These are phyloP conservation scores for Kwoniella bestiolae DNA, from an alignment of 768 basidiomycete genomes.

Conservation along the genomic window DNA sequence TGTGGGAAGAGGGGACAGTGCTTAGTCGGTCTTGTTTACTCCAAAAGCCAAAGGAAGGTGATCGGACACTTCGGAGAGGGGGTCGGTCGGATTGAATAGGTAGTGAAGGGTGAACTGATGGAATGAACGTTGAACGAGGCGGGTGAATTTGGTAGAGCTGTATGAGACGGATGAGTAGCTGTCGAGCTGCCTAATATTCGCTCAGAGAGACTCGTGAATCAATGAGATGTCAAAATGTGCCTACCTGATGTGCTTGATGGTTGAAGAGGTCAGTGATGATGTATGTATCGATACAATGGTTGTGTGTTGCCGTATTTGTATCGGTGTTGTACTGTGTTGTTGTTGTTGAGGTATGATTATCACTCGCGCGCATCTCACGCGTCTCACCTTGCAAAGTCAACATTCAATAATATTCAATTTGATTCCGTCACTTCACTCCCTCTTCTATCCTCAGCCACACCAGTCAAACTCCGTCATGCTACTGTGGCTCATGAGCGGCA, in stretches of 20 bases:
- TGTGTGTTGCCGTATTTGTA: neutral
- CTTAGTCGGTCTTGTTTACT: neutral
- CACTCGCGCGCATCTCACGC: constrained; percentile 11
- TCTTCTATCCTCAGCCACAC: neutral
- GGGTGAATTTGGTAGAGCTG: neutral
- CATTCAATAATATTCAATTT: constrained; percentile 5
- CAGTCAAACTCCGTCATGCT: neutral
- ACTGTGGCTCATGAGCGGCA: neutral
- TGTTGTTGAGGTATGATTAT: constrained; percentile 14
- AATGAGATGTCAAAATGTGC: neutral
- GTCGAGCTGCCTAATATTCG: neutral
- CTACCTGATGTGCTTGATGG: too few relatives aligned
- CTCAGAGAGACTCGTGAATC: too few relatives aligned
- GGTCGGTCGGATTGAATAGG: neutral
- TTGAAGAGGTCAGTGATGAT: neutral
- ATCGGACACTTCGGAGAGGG: neutral
- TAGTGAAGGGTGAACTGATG: constrained; percentile 6
- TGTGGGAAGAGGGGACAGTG: neutral
- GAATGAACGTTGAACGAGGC: neutral
- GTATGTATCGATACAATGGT: too few relatives aligned
- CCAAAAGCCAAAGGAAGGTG: constrained; percentile 4
- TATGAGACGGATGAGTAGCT: neutral
- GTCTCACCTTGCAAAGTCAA: neutral
- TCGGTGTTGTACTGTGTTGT: constrained; percentile 7
- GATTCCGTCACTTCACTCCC: constrained; percentile 3